Evolutionary conservation across 2,329 filamentous ascomycete genomes (phyloP).

Genomic region (Pseudocercospora pini-densiflorae): DNA sequence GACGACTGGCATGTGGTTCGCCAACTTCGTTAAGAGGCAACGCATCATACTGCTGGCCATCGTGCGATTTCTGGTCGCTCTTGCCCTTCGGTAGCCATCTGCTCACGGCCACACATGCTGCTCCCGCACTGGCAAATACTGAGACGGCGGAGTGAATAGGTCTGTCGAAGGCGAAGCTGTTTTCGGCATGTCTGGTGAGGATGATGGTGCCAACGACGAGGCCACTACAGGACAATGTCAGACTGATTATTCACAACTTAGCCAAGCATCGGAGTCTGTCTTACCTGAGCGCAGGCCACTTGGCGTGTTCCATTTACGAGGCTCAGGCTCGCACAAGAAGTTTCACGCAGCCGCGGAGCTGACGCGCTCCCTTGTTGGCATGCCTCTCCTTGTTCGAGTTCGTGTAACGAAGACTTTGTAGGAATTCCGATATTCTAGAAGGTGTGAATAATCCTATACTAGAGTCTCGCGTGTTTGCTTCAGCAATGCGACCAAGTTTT

Average conservation of each 20-base stretch:
- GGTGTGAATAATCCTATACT: neutral
- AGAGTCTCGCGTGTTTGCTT: neutral
- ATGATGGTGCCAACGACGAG: slow-evolving; percentile 35
- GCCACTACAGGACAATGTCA: slow-evolving; percentile 27
- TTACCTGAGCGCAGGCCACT: slow-evolving; percentile 26
- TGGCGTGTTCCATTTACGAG: slow-evolving; percentile 19
- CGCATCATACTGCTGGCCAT: slow-evolving; percentile 30
- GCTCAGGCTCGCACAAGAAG: neutral
- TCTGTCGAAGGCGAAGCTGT: slow-evolving; percentile 47
- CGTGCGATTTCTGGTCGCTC: slow-evolving; percentile 27
- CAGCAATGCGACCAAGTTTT: neutral
- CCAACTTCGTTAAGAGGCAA: slow-evolving; percentile 38
- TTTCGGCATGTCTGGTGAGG: slow-evolving; percentile 30
- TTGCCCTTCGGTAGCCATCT: slow-evolving; percentile 36
- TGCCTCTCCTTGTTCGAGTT: neutral
- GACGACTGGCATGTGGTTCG: slow-evolving; percentile 26
- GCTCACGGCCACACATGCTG: slow-evolving; percentile 44
- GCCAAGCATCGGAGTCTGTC: neutral
- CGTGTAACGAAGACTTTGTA: neutral
- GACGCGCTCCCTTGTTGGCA: slow-evolving; percentile 4
- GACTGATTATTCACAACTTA: neutral
- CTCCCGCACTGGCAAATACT: slow-evolving; percentile 47
- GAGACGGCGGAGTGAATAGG: slow-evolving; percentile 51
- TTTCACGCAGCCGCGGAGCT: neutral
- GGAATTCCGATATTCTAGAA: neutral